Percentiles rank a stretch among this genome's conserved stretches.
Evolutionary conservation across 257 asterid species (phyloP).

Genomic region (Rubia yunnanensis): DNA sequence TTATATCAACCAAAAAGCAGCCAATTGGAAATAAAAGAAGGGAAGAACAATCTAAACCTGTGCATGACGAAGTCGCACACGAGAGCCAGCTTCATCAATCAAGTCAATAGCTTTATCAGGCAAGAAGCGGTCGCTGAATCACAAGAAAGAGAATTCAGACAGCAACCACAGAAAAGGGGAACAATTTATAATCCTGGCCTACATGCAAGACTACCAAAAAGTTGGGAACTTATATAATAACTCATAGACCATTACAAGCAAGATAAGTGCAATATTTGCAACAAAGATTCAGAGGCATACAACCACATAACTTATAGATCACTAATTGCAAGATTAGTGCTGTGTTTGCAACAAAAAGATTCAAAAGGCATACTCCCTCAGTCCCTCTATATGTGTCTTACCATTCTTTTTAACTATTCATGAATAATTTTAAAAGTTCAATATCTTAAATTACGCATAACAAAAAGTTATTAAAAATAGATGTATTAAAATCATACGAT

Average conservation of each 20-base stretch:
- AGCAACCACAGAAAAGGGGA: neutral
- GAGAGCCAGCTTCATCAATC: constrained; percentile 98
- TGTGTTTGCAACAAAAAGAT: too few relatives aligned
- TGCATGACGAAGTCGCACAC: constrained; percentile 98
- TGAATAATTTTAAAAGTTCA: too few relatives aligned
- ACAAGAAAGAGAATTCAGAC: constrained; percentile 21
- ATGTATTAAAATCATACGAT: too few relatives aligned
- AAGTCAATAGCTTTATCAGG: constrained; percentile 98
- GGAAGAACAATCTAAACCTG: constrained; percentile 43
- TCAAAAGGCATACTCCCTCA: too few relatives aligned
- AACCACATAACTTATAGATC: neutral
- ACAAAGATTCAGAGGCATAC: neutral
- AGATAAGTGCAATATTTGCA: neutral
- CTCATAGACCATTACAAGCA: neutral
- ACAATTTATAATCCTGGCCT: neutral
- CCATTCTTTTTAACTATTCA: too few relatives aligned
- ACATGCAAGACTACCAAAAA: neutral
- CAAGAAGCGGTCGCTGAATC: constrained; percentile 84
- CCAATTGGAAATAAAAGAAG: constrained; percentile 1
- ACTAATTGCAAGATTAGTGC: neutral
- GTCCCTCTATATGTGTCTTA: too few relatives aligned
- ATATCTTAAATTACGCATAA: too few relatives aligned
- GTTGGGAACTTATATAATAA: neutral
- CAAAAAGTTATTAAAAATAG: too few relatives aligned
- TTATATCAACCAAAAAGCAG: constrained; percentile 9